Conservation (phyloP, 768 basidiomycete species). For the Psilocybe sp. region DNA sequence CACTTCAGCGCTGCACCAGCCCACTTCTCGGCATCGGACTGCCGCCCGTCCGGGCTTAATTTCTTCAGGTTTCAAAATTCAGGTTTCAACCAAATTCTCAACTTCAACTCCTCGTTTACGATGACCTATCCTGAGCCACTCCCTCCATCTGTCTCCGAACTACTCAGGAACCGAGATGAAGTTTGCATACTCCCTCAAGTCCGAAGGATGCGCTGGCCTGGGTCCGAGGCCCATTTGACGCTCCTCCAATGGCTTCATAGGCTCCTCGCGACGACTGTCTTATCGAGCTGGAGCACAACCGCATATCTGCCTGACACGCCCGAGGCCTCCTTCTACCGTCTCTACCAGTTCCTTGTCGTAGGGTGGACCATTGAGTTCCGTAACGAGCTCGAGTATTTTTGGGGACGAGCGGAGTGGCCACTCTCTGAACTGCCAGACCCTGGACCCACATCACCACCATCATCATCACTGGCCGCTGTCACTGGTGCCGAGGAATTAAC, state of each 20-base stretch:
- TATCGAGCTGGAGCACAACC: neutral
- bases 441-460: no score
- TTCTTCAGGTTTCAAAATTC: no score
- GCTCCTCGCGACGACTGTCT: neutral
- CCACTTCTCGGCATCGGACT: no score
- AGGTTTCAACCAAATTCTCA: no score
- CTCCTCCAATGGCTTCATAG: neutral
- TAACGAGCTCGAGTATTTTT: slow-evolving; percentile 9
- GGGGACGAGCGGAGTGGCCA: neutral
- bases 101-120: neutral
- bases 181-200: neutral
- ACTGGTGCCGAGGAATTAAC: no score
- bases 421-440: slow-evolving; percentile 1
- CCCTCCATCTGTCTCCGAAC: neutral
- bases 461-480: no score
- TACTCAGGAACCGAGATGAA: neutral
- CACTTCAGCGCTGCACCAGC: no score
- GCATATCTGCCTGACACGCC: slow-evolving; percentile 1
- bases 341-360: slow-evolving; percentile 7
- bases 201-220: neutral
- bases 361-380: slow-evolving; percentile 4
- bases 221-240: neutral
- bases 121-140: neutral
- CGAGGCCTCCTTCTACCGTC: slow-evolving; percentile 5
- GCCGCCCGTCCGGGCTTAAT: no score